Evolutionary conservation across 192 early-diverging fungal genomes (phyloP).

Genomic region (Diversispora epigaea): DNA sequence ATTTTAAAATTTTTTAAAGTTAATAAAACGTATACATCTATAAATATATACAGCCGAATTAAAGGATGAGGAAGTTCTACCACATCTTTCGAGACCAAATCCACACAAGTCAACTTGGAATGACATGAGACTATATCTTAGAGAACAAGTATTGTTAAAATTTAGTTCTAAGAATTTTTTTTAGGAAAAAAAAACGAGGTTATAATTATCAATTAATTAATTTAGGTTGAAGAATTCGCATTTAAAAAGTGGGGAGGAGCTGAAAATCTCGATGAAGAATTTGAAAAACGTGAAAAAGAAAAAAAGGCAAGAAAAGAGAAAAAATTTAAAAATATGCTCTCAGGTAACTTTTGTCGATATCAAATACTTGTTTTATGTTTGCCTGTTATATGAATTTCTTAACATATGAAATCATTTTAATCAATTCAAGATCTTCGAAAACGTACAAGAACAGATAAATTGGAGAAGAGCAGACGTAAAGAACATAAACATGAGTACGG

Average conservation of each 20-base stretch:
- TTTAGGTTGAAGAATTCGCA: conserved; percentile 86
- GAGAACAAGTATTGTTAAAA: conserved; percentile 58
- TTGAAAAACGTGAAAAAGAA: conserved; percentile 71
- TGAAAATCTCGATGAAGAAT: conserved; percentile 86
- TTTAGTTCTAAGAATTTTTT: not conserved
- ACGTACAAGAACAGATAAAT: conserved; percentile 74
- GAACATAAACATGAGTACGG: conserved; percentile 78
- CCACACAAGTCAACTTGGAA: conserved; percentile 95
- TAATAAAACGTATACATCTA: not conserved
- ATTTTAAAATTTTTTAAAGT: not conserved
- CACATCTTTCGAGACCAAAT: conserved; percentile 86
- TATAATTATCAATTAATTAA: not conserved
- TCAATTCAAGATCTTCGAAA: conserved; percentile 64
- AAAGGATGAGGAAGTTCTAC: conserved; percentile 72
- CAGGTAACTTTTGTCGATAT: conserved; percentile 42
- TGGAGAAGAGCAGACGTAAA: conserved; percentile 62
- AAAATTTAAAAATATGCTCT: conserved; percentile 77
- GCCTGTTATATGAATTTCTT: not conserved
- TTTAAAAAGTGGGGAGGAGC: conserved; percentile 89
- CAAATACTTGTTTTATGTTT: not conserved
- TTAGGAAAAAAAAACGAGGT: not conserved
- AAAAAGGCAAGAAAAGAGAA: conserved; percentile 82
- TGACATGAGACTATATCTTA: conserved; percentile 93
- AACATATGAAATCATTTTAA: not conserved
- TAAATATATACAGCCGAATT: conserved; percentile 62